phyloP scores from a whole-genome alignment of 805 yeast species.

The Priceomyces medius region DNA sequence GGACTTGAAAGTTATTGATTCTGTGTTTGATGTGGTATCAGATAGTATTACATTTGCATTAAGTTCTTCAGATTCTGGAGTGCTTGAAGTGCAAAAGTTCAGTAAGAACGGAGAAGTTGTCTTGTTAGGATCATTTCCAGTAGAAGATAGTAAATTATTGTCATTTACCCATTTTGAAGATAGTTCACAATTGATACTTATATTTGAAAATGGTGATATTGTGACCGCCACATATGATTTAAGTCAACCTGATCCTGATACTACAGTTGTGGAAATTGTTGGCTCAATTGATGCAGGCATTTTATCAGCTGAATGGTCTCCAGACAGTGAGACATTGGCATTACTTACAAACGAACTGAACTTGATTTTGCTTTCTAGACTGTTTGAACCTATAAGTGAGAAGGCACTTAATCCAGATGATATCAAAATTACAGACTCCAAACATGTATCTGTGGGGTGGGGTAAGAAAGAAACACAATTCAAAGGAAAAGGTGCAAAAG shows the following conservation, averaged over 20 bases:
- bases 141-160: conserved; percentile 40
- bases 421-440: conserved; percentile 54
- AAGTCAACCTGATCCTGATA: conserved; percentile 43
- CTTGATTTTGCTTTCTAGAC: conserved; percentile 65
- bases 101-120: conserved; percentile 59
- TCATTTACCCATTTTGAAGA: conserved; percentile 72
- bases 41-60: conserved; percentile 71
- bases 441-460: conserved; percentile 97
- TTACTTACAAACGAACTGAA: conserved; percentile 62
- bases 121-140: conserved; percentile 62
- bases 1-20: conserved; percentile 52
- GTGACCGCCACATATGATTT: conserved; percentile 62
- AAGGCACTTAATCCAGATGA: conserved; percentile 58
- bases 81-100: conserved; percentile 75
- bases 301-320: conserved; percentile 77
- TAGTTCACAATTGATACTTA: conserved; percentile 59
- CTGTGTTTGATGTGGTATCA: conserved; percentile 69
- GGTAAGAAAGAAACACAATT: conserved; percentile 97
- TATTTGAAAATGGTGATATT: conserved; percentile 76
- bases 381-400: conserved; percentile 79
- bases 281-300: conserved; percentile 83
- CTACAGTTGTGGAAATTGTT: conserved; percentile 67
- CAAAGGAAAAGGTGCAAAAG: conserved; percentile 88
- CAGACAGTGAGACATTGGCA: conserved; percentile 83
- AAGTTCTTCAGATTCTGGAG: conserved; percentile 50